These are phyloP conservation scores for Haberlea rhodopensis DNA, from an alignment of 257 asterid genomes.

Conservation along the genomic window DNA sequence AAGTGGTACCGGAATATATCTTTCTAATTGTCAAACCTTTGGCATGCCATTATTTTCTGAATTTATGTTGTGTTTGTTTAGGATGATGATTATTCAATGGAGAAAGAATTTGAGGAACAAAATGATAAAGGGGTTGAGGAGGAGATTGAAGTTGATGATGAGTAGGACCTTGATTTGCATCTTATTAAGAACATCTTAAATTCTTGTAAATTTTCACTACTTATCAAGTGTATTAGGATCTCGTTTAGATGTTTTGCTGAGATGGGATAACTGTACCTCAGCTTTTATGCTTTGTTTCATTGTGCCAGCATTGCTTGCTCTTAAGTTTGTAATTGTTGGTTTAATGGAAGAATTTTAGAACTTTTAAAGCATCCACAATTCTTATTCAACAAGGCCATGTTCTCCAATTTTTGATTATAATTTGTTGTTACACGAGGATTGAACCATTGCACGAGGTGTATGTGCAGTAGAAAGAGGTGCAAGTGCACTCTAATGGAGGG, in stretches of 20 bases:
- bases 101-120: conserved; percentile 26
- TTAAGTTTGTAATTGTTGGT: neutral
- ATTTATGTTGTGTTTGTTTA: conserved; percentile 10
- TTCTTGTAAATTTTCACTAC: conserved; percentile 42
- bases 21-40: neutral
- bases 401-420: no score
- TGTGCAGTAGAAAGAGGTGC: no score
- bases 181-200: conserved; percentile 19
- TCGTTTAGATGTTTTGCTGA: neutral
- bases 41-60: neutral
- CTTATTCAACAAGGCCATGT: neutral
- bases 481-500: neutral
- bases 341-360: neutral
- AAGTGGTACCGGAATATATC: no score
- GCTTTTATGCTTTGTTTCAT: neutral
- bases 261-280: neutral
- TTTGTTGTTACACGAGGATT: no score
- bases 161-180: conserved; percentile 21
- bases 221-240: neutral
- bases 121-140: conserved; percentile 26
- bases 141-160: conserved; percentile 39
- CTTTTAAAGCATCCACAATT: neutral
- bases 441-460: no score
- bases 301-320: neutral
- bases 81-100: conserved; percentile 34